phyloP scores from a whole-genome alignment of 306 rosid species.

The Quercus suber region DNA sequence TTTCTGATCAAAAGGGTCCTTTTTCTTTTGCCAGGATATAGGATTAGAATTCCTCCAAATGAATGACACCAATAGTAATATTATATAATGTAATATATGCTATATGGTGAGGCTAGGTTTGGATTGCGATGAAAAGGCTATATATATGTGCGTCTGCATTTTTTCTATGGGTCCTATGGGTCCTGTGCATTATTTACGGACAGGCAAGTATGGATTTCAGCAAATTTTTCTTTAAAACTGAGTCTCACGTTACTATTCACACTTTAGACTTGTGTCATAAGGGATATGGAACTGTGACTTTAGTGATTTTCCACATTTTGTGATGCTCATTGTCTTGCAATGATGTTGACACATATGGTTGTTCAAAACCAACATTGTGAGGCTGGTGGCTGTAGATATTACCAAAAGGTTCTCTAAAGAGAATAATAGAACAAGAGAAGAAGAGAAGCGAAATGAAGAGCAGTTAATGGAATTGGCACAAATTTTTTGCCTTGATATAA shows the following conservation, averaged over 20 bases:
- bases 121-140: too few relatives aligned
- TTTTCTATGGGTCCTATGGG: too few relatives aligned
- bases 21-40: not conserved
- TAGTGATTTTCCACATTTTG: not conserved
- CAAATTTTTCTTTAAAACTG: too few relatives aligned
- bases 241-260: too few relatives aligned
- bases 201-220: too few relatives aligned
- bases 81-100: not conserved
- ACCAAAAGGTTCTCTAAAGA: not conserved
- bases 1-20: not conserved
- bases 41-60: not conserved
- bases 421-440: not conserved
- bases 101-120: not conserved
- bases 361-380: not conserved
- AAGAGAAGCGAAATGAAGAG: not conserved
- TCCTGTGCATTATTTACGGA: too few relatives aligned
- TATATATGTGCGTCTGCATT: too few relatives aligned
- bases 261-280: not conserved
- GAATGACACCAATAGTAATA: not conserved
- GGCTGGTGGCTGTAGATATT: not conserved
- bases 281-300: not conserved
- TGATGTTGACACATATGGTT: not conserved
- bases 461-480: not conserved
- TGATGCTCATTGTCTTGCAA: not conserved
- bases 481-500: not conserved